Conservation (phyloP, 768 basidiomycete genomes). For the Pulveroboletus frians region DNA sequence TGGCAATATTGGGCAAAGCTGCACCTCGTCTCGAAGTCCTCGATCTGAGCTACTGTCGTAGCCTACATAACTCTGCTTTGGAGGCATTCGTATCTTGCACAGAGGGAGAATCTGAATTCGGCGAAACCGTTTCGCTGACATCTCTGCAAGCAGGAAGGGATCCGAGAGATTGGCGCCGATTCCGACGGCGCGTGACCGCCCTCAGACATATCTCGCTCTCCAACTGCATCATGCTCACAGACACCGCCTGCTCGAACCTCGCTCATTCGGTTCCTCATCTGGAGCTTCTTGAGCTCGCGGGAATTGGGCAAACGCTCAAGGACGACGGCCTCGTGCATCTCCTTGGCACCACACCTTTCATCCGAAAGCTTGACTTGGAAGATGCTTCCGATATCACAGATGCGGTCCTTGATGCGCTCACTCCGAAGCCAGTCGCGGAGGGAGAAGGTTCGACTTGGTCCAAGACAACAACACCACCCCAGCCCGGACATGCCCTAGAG, state of each 20-base stretch:
- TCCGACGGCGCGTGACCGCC: slow-evolving; percentile 57
- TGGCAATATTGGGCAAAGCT: slow-evolving; percentile 62
- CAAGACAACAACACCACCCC: slow-evolving; percentile 23
- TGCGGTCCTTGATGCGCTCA: slow-evolving; percentile 59
- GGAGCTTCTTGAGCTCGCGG: slow-evolving; percentile 74
- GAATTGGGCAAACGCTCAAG: slow-evolving; percentile 62
- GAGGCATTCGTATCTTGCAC: slow-evolving; percentile 65
- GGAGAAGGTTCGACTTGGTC: slow-evolving; percentile 5
- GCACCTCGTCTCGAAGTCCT: slow-evolving; percentile 72
- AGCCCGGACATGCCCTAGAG: slow-evolving; percentile 65
- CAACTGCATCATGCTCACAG: slow-evolving; percentile 64
- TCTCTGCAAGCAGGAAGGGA: slow-evolving; percentile 65
- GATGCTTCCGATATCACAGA: slow-evolving; percentile 74
- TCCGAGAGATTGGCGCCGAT: slow-evolving; percentile 41
- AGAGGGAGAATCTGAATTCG: slow-evolving; percentile 17
- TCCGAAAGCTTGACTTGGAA: slow-evolving; percentile 81
- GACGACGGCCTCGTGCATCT: slow-evolving; percentile 73
- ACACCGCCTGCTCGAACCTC: slow-evolving; percentile 68
- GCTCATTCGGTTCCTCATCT: slow-evolving; percentile 65
- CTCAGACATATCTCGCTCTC: slow-evolving; percentile 75
- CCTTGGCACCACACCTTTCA: slow-evolving; percentile 60
- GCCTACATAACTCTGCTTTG: slow-evolving; percentile 69
- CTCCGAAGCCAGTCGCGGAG: slow-evolving; percentile 34
- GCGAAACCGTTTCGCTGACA: slow-evolving; percentile 48
- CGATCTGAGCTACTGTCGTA: slow-evolving; percentile 69